Evolutionary conservation across 805 yeast genomes (phyloP).

Genomic region (Sporopachydermia quercuum): DNA sequence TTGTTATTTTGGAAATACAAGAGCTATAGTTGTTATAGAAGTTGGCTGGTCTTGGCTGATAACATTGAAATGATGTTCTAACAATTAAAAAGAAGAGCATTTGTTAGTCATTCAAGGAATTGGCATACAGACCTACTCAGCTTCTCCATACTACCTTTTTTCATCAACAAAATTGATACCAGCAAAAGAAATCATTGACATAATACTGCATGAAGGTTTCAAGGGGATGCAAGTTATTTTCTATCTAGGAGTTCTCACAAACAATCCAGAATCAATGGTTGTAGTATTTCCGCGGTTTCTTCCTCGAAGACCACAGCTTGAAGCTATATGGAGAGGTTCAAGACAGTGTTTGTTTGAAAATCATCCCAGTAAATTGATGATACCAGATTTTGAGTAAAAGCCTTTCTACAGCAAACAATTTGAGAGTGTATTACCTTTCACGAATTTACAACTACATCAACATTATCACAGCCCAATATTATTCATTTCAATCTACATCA

Average conservation of each 20-base stretch:
- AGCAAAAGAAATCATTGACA: slow-evolving; percentile 38
- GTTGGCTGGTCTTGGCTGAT: no score
- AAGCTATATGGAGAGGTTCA: background rate
- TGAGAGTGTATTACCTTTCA: no score
- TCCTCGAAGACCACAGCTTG: slow-evolving; percentile 1
- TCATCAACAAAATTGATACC: slow-evolving; percentile 35
- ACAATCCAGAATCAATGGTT: background rate
- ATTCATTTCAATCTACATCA: no score
- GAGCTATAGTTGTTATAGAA: no score
- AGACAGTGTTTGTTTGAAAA: background rate
- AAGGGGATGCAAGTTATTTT: slow-evolving; percentile 49
- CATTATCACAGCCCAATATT: no score
- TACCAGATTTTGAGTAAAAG: no score
- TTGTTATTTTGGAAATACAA: no score
- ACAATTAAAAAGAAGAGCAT: slow-evolving; percentile 18
- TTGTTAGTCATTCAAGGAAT: slow-evolving; percentile 27
- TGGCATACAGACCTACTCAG: slow-evolving; percentile 30
- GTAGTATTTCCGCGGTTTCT: background rate
- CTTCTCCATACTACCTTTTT: slow-evolving; percentile 15
- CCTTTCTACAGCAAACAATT: no score
- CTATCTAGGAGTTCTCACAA: slow-evolving; percentile 39
- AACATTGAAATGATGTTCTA: background rate
- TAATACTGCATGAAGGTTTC: slow-evolving; percentile 67
- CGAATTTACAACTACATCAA: no score
- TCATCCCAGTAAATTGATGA: background rate